Evolutionary conservation across 2,329 filamentous ascomycete genomes (phyloP).

Genomic region (Trichophyton mentagrophytes): DNA sequence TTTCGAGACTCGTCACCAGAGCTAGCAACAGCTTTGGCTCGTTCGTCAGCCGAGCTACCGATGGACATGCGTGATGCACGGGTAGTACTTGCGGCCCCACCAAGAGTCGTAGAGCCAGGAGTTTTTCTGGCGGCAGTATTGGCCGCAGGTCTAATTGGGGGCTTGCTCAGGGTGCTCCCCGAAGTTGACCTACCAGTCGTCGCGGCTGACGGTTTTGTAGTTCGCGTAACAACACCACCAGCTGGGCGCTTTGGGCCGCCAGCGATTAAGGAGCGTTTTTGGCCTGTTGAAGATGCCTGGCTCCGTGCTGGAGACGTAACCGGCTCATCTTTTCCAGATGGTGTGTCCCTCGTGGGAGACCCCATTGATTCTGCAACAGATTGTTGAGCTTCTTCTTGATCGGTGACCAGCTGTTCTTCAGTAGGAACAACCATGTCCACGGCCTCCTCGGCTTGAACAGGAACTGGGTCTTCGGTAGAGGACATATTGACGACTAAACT

Average conservation of each 20-base stretch:
- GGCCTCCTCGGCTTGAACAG: constrained; percentile 18
- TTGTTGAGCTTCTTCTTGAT: neutral
- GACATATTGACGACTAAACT: constrained; percentile 2
- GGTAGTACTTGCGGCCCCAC: constrained; percentile 23
- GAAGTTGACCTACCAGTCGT: constrained; percentile 20
- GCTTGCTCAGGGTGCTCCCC: constrained; percentile 32
- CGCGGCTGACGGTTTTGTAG: constrained; percentile 17
- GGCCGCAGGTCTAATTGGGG: constrained; percentile 31
- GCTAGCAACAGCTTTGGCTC: constrained; percentile 29
- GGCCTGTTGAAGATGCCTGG: constrained; percentile 12
- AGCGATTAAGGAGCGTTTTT: constrained; percentile 25
- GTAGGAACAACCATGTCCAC: neutral
- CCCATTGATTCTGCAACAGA: neutral
- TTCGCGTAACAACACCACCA: constrained; percentile 15
- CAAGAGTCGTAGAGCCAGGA: constrained; percentile 19
- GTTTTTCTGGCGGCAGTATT: constrained; percentile 20
- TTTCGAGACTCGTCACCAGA: constrained; percentile 33
- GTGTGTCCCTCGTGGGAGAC: constrained; percentile 21
- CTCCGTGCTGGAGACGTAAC: neutral
- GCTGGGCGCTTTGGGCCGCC: constrained; percentile 26
- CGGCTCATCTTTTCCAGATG: constrained; percentile 4
- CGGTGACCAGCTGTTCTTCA: neutral
- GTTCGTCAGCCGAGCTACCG: constrained; percentile 34
- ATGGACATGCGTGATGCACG: constrained; percentile 32
- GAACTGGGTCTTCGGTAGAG: constrained; percentile 24